Conservation (phyloP, 495 filamentous ascomycete species). For the Annulohypoxylon nitens region DNA sequence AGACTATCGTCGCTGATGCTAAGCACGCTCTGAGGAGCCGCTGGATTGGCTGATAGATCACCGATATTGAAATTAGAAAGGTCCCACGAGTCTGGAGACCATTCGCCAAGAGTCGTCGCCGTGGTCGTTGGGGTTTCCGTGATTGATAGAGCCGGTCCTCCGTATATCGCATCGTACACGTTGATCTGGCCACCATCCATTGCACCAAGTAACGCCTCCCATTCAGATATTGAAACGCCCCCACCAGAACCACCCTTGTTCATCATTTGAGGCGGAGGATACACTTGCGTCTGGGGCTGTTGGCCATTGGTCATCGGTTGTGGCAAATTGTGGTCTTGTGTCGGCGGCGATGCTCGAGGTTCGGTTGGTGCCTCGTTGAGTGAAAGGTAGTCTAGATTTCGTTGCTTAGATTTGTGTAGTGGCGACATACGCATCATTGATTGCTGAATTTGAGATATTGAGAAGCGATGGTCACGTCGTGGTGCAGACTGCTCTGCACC, state of each 20-base stretch:
- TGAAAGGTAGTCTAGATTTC: conserved; percentile 58
- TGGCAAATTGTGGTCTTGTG: conserved; percentile 53
- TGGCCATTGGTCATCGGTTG: conserved; percentile 41
- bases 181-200: conserved; percentile 84
- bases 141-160: conserved; percentile 68
- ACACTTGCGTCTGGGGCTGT: conserved; percentile 47
- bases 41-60: conserved; percentile 57
- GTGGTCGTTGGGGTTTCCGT: conserved; percentile 55
- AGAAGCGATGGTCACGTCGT: conserved; percentile 61
- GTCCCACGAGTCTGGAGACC: conserved; percentile 70
- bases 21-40: conserved; percentile 73
- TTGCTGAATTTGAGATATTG: conserved; percentile 55
- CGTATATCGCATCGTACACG: conserved; percentile 87
- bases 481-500: conserved; percentile 50
- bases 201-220: conserved; percentile 81
- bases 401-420: conserved; percentile 47
- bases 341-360: conserved; percentile 53
- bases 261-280: conserved; percentile 47
- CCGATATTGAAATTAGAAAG: conserved; percentile 61
- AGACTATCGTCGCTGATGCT: conserved; percentile 84
- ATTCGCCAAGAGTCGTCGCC: conserved; percentile 53
- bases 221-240: conserved; percentile 73
- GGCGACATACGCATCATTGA: conserved; percentile 57
- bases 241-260: conserved; percentile 51
- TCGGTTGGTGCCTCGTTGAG: conserved; percentile 50